Conservation (phyloP, 2,329 filamentous ascomycete species). For the Hymenoscyphus fraxineus region DNA sequence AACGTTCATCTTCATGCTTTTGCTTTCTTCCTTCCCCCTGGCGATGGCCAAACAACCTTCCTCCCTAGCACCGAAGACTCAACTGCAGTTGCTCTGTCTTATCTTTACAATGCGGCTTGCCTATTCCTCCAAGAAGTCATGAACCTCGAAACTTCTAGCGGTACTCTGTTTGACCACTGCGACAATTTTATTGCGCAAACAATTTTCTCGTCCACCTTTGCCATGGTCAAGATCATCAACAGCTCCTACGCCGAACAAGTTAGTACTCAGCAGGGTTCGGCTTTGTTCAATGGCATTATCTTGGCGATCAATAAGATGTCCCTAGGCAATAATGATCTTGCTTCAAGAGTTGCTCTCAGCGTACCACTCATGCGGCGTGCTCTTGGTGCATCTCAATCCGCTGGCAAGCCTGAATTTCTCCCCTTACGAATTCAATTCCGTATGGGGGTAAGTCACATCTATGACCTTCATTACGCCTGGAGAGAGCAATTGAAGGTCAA, state of each 20-base stretch:
- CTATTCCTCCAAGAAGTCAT: conserved; percentile 20
- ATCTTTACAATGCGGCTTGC: conserved; percentile 40
- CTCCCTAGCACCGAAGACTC: too few species aligned
- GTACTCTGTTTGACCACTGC: conserved; percentile 43
- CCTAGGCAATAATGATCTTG: conserved; percentile 62
- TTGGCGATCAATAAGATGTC: conserved; percentile 57
- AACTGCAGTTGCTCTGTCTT: conserved; percentile 38
- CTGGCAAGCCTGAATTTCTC: conserved; percentile 42
- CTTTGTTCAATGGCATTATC: conserved; percentile 56
- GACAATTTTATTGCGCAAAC: conserved; percentile 64
- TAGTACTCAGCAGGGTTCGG: conserved; percentile 52
- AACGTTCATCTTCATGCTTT: conserved; percentile 22
- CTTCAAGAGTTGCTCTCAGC: conserved; percentile 61
- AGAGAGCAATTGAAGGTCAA: conserved; percentile 39
- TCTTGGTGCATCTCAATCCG: conserved; percentile 11
- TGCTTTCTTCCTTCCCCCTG: conserved; percentile 30
- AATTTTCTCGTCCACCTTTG: conserved; percentile 61
- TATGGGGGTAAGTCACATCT: conserved; percentile 65
- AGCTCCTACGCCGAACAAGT: conserved; percentile 58
- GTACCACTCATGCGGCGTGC: conserved; percentile 58
- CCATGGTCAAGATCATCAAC: conserved; percentile 62
- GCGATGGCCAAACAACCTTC: conserved; percentile 38
- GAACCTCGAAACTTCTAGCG: conserved; percentile 19
- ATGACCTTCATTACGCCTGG: conserved; percentile 67
- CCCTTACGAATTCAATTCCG: conserved; percentile 62